A percentile compares a stretch with the other conserved stretches of the same genome.
These are phyloP conservation scores for Neurospora terricola DNA, from an alignment of 495 filamentous ascomycete species.

Conservation along the genomic window DNA sequence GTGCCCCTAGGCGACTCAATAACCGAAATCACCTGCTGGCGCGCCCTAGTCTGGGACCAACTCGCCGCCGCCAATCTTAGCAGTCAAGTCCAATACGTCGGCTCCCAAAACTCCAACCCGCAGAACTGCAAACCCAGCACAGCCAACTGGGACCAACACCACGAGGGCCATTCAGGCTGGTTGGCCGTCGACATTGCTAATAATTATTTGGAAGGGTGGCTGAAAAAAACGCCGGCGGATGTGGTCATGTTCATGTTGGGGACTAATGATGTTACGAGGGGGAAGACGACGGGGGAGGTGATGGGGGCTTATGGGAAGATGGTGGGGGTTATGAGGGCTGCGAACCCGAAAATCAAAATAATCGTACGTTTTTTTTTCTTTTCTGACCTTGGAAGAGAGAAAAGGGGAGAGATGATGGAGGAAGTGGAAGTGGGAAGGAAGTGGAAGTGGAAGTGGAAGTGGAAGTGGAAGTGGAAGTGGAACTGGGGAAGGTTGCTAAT, in stretches of 20 bases:
- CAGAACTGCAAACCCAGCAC: slow-evolving; percentile 24
- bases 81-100: slow-evolving; percentile 36
- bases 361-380: too few relatives aligned
- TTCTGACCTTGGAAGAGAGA: too few relatives aligned
- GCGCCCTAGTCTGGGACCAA: slow-evolving; percentile 28
- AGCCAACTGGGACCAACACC: slow-evolving; percentile 27
- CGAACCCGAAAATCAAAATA: slow-evolving; percentile 26
- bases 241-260: slow-evolving; percentile 36
- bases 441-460: background rate
- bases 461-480: background rate
- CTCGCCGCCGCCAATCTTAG: slow-evolving; percentile 18
- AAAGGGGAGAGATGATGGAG: background rate
- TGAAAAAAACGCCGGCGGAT: slow-evolving; percentile 27
- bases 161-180: slow-evolving; percentile 36
- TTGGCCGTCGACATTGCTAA: slow-evolving; percentile 36
- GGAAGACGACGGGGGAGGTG: too few relatives aligned
- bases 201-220: slow-evolving; percentile 30
- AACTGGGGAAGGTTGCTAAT: too few relatives aligned
- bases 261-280: slow-evolving; percentile 30
- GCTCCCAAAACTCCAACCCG: slow-evolving; percentile 28
- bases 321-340: slow-evolving; percentile 23
- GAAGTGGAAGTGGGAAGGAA: background rate
- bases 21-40: slow-evolving; percentile 36
- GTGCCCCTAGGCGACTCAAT: slow-evolving; percentile 34
- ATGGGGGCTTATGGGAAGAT: slow-evolving; percentile 30